Percentiles rank a stretch among this genome's conserved stretches.
phyloP scores from a whole-genome alignment of 768 basidiomycete genomes.

The Chalciporus sphaerocephalus region DNA sequence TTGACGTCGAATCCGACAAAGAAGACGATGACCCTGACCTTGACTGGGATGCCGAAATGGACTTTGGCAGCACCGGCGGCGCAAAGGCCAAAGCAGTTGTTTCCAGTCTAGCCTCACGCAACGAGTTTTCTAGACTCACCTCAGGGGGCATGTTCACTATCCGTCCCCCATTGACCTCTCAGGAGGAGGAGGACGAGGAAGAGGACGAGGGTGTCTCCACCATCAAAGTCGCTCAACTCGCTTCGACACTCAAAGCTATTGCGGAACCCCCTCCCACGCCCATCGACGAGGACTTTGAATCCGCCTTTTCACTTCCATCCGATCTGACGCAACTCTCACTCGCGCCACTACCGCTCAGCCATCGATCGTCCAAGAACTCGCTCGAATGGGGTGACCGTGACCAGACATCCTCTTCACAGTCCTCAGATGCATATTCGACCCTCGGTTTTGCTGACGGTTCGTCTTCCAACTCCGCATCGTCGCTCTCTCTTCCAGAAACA shows the following conservation, averaged over 20 bases:
- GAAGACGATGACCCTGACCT: slow-evolving; percentile 58
- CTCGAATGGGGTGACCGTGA: slow-evolving; percentile 86
- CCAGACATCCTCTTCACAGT: slow-evolving; percentile 76
- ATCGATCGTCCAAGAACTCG: slow-evolving; percentile 77
- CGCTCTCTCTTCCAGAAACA: slow-evolving; percentile 59
- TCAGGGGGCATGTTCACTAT: slow-evolving; percentile 44
- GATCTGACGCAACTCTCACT: slow-evolving; percentile 81
- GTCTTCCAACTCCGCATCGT: slow-evolving; percentile 68
- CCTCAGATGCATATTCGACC: slow-evolving; percentile 82
- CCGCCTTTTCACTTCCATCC: slow-evolving; percentile 74
- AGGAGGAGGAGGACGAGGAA: slow-evolving; percentile 54
- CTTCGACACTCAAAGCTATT: slow-evolving; percentile 32
- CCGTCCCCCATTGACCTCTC: slow-evolving; percentile 54
- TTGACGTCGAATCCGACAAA: slow-evolving; percentile 56
- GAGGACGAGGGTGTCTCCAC: slow-evolving; percentile 82
- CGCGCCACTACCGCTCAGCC: slow-evolving; percentile 68
- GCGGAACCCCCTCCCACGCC: slow-evolving; percentile 35
- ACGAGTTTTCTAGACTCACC: slow-evolving; percentile 35
- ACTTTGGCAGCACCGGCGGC: slow-evolving; percentile 54
- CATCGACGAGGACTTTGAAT: slow-evolving; percentile 74
- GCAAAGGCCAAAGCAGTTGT: slow-evolving; percentile 42
- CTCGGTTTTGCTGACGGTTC: slow-evolving; percentile 71
- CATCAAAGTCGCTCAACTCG: slow-evolving; percentile 65
- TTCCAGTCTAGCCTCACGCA: slow-evolving; percentile 37
- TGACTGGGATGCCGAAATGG: slow-evolving; percentile 82